phyloP scores from a whole-genome alignment of 371 early-diverging fungal genomes.

The Mortierella sp. region DNA sequence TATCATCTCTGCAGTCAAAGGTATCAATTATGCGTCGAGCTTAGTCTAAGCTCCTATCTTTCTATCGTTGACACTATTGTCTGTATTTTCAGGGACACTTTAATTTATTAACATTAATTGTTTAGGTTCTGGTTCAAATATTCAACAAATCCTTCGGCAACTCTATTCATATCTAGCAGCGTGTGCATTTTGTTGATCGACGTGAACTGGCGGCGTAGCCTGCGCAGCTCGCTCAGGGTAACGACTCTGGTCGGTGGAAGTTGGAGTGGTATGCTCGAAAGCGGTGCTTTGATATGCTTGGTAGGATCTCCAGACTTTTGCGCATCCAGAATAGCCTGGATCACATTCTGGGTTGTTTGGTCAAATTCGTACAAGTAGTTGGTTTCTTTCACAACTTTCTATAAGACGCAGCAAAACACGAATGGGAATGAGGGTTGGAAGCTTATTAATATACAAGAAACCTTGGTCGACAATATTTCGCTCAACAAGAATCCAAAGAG shows the following conservation, averaged over 20 bases:
- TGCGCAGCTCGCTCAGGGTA: conserved; percentile 84
- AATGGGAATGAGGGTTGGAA: conserved; percentile 5
- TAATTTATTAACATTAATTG: background rate
- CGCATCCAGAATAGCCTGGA: conserved; percentile 79
- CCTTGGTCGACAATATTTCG: too few species aligned
- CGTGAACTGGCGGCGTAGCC: conserved; percentile 87
- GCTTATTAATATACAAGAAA: background rate
- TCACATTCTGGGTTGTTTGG: conserved; percentile 81
- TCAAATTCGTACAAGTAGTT: conserved; percentile 94
- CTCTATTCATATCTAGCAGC: conserved; percentile 68
- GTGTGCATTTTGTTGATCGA: conserved; percentile 89
- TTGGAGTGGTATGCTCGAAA: conserved; percentile 54
- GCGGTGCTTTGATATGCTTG: conserved; percentile 73
- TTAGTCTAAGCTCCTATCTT: too few species aligned
- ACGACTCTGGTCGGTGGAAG: conserved; percentile 80
- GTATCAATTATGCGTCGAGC: too few species aligned
- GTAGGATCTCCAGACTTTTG: conserved; percentile 79
- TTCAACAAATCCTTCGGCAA: conserved; percentile 89
- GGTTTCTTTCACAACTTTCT: conserved; percentile 89
- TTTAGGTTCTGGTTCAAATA: conserved; percentile 86
- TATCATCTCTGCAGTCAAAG: too few species aligned
- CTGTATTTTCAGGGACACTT: background rate
- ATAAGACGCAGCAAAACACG: background rate
- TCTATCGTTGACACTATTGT: too few species aligned
- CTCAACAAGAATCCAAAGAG: too few species aligned